Evolutionary conservation across 345 rosid genomes (phyloP).

Genomic region (Ceriops zippeliana): DNA sequence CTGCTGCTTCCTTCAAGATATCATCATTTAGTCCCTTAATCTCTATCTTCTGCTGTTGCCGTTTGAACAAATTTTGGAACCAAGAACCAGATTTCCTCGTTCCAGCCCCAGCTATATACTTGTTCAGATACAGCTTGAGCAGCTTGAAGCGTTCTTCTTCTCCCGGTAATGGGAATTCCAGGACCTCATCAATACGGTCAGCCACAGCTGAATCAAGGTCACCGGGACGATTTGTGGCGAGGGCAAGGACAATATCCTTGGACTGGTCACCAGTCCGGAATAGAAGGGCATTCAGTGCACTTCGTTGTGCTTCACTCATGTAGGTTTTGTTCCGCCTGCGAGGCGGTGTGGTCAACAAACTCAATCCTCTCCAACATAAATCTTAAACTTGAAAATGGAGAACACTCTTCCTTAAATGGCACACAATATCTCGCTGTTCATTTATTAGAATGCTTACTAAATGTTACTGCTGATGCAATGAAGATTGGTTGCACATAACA

Average conservation of each 20-base stretch:
- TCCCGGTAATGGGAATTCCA: slow-evolving; percentile 87
- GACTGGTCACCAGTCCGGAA: slow-evolving; percentile 94
- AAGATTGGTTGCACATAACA: too few relatives aligned
- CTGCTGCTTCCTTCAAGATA: slow-evolving; percentile 73
- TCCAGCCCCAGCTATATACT: slow-evolving; percentile 74
- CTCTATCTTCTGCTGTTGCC: slow-evolving; percentile 63
- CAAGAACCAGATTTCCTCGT: slow-evolving; percentile 46
- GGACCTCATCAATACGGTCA: slow-evolving; percentile 86
- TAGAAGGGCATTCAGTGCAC: slow-evolving; percentile 93
- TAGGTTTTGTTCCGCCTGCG: slow-evolving; percentile 87
- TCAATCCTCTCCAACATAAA: not conserved
- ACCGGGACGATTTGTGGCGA: slow-evolving; percentile 96
- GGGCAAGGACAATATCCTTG: slow-evolving; percentile 89
- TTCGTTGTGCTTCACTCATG: slow-evolving; percentile 98
- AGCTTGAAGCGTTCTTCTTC: slow-evolving; percentile 83
- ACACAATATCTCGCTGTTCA: too few relatives aligned
- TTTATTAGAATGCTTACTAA: too few relatives aligned
- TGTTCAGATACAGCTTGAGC: slow-evolving; percentile 78
- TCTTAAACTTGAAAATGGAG: not conserved
- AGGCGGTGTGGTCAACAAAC: slow-evolving; percentile 10
- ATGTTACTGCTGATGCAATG: too few relatives aligned
- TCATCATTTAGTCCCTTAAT: slow-evolving; percentile 73
- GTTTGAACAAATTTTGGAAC: slow-evolving; percentile 52
- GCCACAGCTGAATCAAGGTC: slow-evolving; percentile 96
- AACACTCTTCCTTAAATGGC: not conserved